These are phyloP conservation scores for Ophiostoma perfectum DNA, from an alignment of 2,329 filamentous ascomycete species.

Conservation along the genomic window DNA sequence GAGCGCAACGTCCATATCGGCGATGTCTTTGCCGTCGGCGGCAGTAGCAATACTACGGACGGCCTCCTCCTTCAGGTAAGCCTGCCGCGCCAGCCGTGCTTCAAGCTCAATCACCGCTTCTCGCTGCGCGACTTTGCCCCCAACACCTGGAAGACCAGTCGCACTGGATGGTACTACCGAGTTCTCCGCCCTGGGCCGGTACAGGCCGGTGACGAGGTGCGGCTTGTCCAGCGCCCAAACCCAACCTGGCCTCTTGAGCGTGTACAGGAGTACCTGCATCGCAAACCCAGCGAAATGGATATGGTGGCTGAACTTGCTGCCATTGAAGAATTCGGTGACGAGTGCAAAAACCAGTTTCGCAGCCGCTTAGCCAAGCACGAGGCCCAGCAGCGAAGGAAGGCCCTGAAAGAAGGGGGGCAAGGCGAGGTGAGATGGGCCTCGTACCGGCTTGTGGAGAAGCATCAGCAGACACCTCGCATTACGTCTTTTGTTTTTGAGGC, in stretches of 20 bases:
- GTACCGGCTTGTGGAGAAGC: background rate
- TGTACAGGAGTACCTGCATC: slow-evolving; percentile 40
- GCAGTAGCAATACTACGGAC: slow-evolving; percentile 12
- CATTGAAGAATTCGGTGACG: background rate
- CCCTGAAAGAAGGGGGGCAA: background rate
- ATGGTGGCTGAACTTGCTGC: background rate
- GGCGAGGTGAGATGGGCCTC: background rate
- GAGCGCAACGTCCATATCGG: background rate
- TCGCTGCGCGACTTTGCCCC: slow-evolving; percentile 57
- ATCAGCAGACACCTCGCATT: background rate
- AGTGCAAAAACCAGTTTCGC: background rate
- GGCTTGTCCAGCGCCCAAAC: slow-evolving; percentile 49
- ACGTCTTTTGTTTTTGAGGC: background rate
- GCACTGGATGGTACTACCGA: slow-evolving; percentile 63
- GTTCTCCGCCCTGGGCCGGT: slow-evolving; percentile 53
- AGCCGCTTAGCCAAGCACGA: background rate
- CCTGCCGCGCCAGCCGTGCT: slow-evolving; percentile 60
- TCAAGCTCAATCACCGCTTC: slow-evolving; percentile 65
- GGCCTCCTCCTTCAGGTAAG: slow-evolving; percentile 53
- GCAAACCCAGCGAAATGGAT: background rate
- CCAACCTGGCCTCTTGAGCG: slow-evolving; percentile 59
- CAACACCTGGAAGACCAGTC: slow-evolving; percentile 49
- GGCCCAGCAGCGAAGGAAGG: background rate
- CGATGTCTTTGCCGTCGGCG: background rate
- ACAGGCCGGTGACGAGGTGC: slow-evolving; percentile 51